Percentiles rank a stretch among this genome's conserved stretches.
These are phyloP conservation scores for Tulasnella sp. DNA, from an alignment of 768 basidiomycete species.

Conservation along the genomic window DNA sequence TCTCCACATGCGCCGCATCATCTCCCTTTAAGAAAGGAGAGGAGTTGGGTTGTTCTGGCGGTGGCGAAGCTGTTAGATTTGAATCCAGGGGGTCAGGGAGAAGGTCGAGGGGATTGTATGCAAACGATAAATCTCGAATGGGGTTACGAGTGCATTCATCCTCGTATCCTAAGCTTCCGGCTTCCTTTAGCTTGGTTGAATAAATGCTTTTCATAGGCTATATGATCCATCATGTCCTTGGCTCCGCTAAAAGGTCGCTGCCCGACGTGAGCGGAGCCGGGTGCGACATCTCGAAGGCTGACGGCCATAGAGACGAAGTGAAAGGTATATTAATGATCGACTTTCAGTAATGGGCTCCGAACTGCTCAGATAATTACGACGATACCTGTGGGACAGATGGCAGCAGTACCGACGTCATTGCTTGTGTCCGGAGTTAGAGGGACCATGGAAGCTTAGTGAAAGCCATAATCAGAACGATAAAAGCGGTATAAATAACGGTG, in stretches of 20 bases:
- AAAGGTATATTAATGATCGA: not conserved
- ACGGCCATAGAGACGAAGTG: not conserved
- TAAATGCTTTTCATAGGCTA: not conserved
- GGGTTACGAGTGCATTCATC: not conserved
- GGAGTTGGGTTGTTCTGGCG: not conserved
- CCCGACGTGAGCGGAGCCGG: not conserved
- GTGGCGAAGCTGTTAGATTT: not conserved
- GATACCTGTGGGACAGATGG: not conserved
- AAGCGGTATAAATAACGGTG: too few relatives aligned
- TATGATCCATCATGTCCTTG: constrained; percentile 9
- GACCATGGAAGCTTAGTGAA: not conserved
- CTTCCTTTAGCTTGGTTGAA: not conserved
- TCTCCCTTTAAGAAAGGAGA: not conserved
- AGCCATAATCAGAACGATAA: not conserved
- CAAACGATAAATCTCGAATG: not conserved
- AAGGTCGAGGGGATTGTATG: not conserved
- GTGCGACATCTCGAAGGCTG: not conserved
- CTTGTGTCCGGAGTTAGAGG: not conserved
- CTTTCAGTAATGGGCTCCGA: not conserved
- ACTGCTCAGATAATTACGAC: too few relatives aligned
- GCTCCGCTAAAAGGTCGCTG: not conserved
- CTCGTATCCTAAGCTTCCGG: not conserved
- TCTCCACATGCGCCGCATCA: not conserved
- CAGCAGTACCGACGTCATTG: not conserved
- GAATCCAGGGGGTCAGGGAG: not conserved